Evolutionary conservation across 2,329 filamentous ascomycete genomes (phyloP).

Genomic region (Lachnellula suecica): DNA sequence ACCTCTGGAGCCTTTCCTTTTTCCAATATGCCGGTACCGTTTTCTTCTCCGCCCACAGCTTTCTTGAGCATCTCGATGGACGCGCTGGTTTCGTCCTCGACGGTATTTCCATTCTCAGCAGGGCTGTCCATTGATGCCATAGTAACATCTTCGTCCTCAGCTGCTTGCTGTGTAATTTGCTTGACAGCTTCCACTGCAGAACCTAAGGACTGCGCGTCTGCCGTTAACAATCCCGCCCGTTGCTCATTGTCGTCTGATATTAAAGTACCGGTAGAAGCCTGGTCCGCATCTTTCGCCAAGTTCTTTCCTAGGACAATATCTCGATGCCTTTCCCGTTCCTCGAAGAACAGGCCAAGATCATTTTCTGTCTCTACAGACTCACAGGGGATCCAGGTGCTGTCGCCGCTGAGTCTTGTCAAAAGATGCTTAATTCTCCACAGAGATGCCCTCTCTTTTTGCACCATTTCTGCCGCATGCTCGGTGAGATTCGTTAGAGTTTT

Average conservation of each 20-base stretch:
- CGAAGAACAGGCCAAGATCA: slow-evolving; percentile 51
- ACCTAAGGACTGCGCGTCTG: slow-evolving; percentile 11
- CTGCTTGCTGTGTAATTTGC: background rate
- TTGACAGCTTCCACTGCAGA: slow-evolving; percentile 5
- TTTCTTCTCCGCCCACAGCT: background rate
- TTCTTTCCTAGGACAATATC: slow-evolving; percentile 20
- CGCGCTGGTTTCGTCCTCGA: background rate
- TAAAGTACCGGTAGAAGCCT: slow-evolving; percentile 26
- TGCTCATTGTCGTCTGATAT: slow-evolving; percentile 22
- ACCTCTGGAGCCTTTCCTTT: background rate
- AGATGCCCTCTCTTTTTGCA: slow-evolving; percentile 72
- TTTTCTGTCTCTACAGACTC: slow-evolving; percentile 55
- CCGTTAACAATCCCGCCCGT: slow-evolving; percentile 9
- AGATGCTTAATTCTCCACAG: slow-evolving; percentile 75
- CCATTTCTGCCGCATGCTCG: slow-evolving; percentile 65
- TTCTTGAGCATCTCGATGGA: background rate
- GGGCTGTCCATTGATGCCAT: background rate
- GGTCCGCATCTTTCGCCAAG: slow-evolving; percentile 23
- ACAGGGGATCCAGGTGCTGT: slow-evolving; percentile 67
- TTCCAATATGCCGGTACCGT: background rate
- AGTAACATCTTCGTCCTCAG: slow-evolving; percentile 1
- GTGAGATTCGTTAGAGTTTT: slow-evolving; percentile 71
- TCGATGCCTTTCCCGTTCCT: slow-evolving; percentile 27
- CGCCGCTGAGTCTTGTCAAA: slow-evolving; percentile 71
- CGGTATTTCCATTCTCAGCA: background rate